Conservation (phyloP, 352 stramenopile species). For the Phytopythium kandeliae region DNA sequence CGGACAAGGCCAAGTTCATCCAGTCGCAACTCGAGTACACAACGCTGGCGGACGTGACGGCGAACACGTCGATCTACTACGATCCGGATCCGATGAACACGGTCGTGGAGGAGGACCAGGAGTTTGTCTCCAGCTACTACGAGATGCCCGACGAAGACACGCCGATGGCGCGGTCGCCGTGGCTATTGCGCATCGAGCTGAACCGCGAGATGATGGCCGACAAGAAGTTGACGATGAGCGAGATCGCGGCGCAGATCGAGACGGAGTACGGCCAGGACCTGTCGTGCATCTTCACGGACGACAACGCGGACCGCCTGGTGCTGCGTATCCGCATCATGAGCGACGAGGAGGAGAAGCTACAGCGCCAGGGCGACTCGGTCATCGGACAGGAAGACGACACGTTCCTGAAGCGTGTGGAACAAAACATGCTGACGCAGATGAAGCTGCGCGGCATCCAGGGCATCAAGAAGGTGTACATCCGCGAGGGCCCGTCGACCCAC, state of each 20-base stretch:
- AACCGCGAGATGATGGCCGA: slow-evolving; percentile 97
- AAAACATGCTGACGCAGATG: slow-evolving; percentile 96
- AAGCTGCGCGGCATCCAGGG: slow-evolving; percentile 96
- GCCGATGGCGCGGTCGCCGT: slow-evolving; percentile 92
- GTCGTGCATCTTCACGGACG: slow-evolving; percentile 96
- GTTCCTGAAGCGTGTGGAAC: slow-evolving; percentile 97
- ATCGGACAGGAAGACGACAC: slow-evolving; percentile 91
- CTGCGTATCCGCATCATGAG: slow-evolving; percentile 97
- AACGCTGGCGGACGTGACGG: slow-evolving; percentile 94
- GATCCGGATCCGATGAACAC: slow-evolving; percentile 97
- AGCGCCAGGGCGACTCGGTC: slow-evolving; percentile 75
- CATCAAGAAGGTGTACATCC: slow-evolving; percentile 99
- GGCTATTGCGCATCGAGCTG: slow-evolving; percentile 98
- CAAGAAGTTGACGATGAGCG: slow-evolving; percentile 97
- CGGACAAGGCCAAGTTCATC: slow-evolving; percentile 87
- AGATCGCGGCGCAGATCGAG: slow-evolving; percentile 95
- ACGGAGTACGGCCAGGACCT: slow-evolving; percentile 95
- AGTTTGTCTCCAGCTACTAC: slow-evolving; percentile 98
- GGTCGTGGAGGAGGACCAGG: slow-evolving; percentile 94
- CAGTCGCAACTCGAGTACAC: slow-evolving; percentile 97
- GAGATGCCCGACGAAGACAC: slow-evolving; percentile 97
- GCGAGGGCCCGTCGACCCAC: slow-evolving; percentile 91
- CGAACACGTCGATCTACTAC: slow-evolving; percentile 98
- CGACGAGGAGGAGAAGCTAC: slow-evolving; percentile 88
- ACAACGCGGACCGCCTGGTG: slow-evolving; percentile 97